Percentiles rank a stretch among this genome's conserved stretches.
Evolutionary conservation across 2,329 filamentous ascomycete species (phyloP).

Genomic region (Claviceps arundinis): DNA sequence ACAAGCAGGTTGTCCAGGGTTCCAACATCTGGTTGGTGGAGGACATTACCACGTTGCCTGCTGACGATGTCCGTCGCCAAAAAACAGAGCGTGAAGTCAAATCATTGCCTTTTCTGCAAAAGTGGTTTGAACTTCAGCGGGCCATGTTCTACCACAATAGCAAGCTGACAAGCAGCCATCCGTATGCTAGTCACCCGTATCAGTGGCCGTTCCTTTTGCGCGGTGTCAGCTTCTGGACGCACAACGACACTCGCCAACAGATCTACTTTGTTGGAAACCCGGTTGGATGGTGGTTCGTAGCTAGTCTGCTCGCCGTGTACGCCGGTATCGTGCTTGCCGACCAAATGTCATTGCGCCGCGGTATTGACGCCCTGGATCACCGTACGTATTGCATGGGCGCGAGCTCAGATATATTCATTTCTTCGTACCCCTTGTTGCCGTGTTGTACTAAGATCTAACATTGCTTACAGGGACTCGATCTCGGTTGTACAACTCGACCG

Average conservation of each 20-base stretch:
- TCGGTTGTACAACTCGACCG: slow-evolving; percentile 93
- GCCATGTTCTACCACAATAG: slow-evolving; percentile 99
- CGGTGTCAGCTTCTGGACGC: slow-evolving; percentile 98
- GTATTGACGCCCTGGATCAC: slow-evolving; percentile 82
- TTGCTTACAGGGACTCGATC: slow-evolving; percentile 60
- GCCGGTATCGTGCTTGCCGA: slow-evolving; percentile 85
- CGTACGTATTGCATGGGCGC: slow-evolving; percentile 48
- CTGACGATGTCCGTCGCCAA: slow-evolving; percentile 57
- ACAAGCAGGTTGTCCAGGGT: slow-evolving; percentile 82
- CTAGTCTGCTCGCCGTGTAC: slow-evolving; percentile 84
- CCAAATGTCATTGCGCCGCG: slow-evolving; percentile 83
- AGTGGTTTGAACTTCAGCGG: slow-evolving; percentile 92
- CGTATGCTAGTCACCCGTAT: slow-evolving; percentile 87
- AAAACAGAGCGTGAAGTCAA: slow-evolving; percentile 72
- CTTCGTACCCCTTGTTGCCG: neutral
- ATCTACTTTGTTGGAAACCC: slow-evolving; percentile 99
- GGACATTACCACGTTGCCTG: slow-evolving; percentile 68
- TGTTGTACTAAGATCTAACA: slow-evolving; percentile 16
- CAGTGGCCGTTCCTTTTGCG: slow-evolving; percentile 96
- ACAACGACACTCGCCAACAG: slow-evolving; percentile 86
- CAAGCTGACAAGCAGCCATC: slow-evolving; percentile 90
- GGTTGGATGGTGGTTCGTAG: slow-evolving; percentile 92
- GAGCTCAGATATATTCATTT: neutral
- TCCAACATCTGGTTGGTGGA: slow-evolving; percentile 95
- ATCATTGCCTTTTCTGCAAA: slow-evolving; percentile 73